A percentile compares a stretch with the other conserved stretches of the same genome.
These are phyloP conservation scores for Colletotrichum musicola DNA, from an alignment of 2,329 filamentous ascomycete genomes.

Conservation along the genomic window DNA sequence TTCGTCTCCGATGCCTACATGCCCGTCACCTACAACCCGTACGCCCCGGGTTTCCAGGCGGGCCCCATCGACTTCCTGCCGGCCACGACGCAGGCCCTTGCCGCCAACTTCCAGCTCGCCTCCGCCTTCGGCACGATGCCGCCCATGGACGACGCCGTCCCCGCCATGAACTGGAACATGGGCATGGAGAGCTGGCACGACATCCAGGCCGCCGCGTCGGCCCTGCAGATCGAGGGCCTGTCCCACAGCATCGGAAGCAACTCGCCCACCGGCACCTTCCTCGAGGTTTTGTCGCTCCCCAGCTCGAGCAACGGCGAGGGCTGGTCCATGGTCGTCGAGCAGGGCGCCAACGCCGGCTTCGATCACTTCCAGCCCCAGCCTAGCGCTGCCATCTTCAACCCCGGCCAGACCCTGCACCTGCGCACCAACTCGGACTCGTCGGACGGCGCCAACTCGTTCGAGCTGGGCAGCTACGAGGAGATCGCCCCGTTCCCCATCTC, in stretches of 20 bases:
- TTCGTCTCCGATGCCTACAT: constrained; percentile 67
- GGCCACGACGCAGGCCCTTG: constrained; percentile 72
- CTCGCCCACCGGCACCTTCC: constrained; percentile 67
- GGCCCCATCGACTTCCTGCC: constrained; percentile 72
- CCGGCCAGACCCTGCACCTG: constrained; percentile 88
- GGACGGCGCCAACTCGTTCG: constrained; percentile 74
- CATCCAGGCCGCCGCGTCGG: constrained; percentile 71
- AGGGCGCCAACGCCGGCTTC: constrained; percentile 58
- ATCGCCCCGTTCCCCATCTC: constrained; percentile 77
- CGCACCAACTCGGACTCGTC: constrained; percentile 89
- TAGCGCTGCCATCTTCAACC: constrained; percentile 85
- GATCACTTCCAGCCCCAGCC: constrained; percentile 68
- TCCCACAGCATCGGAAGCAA: constrained; percentile 59
- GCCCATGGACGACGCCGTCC: constrained; percentile 66
- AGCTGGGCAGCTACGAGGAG: constrained; percentile 87
- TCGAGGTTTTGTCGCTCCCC: constrained; percentile 86
- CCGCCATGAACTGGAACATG: constrained; percentile 71
- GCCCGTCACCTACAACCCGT: constrained; percentile 55
- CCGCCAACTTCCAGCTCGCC: constrained; percentile 72
- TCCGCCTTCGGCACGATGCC: constrained; percentile 71
- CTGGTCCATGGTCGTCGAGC: constrained; percentile 77
- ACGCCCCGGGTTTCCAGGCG: constrained; percentile 65
- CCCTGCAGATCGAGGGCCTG: constrained; percentile 65
- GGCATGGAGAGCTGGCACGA: constrained; percentile 84
- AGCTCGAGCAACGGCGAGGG: constrained; percentile 84